Base-by-base conservation (phyloP, 257 asterid species). In the Penstemon barbatus region DNA sequence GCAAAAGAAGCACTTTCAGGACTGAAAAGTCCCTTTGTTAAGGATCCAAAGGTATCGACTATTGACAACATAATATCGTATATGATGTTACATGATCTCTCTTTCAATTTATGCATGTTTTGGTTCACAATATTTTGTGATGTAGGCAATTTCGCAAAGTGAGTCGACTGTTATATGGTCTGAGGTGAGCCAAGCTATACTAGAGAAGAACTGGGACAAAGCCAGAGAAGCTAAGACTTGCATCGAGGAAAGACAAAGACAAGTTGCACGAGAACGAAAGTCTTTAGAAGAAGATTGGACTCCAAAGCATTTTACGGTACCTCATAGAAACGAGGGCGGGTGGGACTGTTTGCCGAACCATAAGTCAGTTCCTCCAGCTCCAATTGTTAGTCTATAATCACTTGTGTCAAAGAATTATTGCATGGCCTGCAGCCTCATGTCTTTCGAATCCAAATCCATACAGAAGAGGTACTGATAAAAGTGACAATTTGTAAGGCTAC, bases 121-220 rank as follows among this genome's bases (percentile, higher is more conserved):
- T 41, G 6, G 40, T 25, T 37, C 10, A 7, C 15, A 36, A 43
- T 0, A 50, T 1, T 12, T 48, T 6, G 4, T 50, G 25, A 54
- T 70, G 7, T 72, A 89, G 97, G 92, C 77, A 8, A 71, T 89
- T 39, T 40, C 38, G 44, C 50, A 67, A 46, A 80, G 74, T 25
- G 98, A 92, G 70, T 89, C 98, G 18, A 19, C 90, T 7, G 66
- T 84, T 3, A 92, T 87, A 8, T 92, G 97, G 98, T 80, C 72
- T 1, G 87, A 86, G 41, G 86, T 89, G 66, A 86, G 84, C 79
- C 61, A 68, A 66, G 81, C 83, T 19, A 89, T 92, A 37, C 64
- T 87, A 10, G 68, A 75, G 45, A 86, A 77, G 69, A 76, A 69
- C 45, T 89, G 97, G 98, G 92, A 85, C 0, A 75, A 81, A 70